Conservation (phyloP, 2,329 filamentous ascomycete species). For the Albifimbria verrucaria region DNA sequence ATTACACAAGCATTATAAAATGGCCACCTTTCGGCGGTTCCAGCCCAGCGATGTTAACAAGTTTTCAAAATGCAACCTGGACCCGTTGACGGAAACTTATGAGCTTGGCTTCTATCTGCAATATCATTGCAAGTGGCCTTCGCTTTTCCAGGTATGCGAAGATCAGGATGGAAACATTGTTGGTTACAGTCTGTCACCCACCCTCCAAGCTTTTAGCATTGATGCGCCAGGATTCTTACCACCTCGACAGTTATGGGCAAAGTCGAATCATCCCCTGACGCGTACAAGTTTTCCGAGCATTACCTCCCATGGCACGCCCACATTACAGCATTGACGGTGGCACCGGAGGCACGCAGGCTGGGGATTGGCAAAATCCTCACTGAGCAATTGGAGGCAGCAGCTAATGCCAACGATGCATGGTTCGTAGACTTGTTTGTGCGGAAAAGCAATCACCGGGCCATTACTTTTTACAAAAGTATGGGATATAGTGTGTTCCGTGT, state of each 20-base stretch:
- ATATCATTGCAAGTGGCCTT: conserved; percentile 94
- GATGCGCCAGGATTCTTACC: too few relatives aligned
- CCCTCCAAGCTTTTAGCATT: too few relatives aligned
- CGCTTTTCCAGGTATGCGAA: conserved; percentile 89
- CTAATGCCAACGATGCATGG: conserved; percentile 81
- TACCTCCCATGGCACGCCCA: conserved; percentile 99
- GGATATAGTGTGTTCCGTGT: conserved; percentile 89
- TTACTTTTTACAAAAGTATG: conserved; percentile 84
- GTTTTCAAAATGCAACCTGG: conserved; percentile 92
- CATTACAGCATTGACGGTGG: conserved; percentile 92
- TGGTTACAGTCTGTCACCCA: conserved; percentile 71
- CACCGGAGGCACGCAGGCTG: conserved; percentile 78
- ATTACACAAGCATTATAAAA: not conserved
- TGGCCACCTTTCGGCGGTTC: conserved; percentile 68
- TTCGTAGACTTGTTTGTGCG: conserved; percentile 96
- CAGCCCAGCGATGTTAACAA: conserved; percentile 79
- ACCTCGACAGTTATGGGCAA: conserved; percentile 87
- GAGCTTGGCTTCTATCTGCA: conserved; percentile 93
- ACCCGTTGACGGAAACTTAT: conserved; percentile 97
- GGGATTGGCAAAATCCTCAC: conserved; percentile 85
- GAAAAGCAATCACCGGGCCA: conserved; percentile 81
- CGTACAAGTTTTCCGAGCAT: conserved; percentile 73
- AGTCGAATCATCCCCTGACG: conserved; percentile 79
- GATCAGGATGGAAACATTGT: conserved; percentile 84
- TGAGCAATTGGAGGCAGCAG: conserved; percentile 75